Percentiles rank a stretch among this genome's conserved stretches.
phyloP scores from a whole-genome alignment of 441 rosid genomes.

The Raphanus hybrid region DNA sequence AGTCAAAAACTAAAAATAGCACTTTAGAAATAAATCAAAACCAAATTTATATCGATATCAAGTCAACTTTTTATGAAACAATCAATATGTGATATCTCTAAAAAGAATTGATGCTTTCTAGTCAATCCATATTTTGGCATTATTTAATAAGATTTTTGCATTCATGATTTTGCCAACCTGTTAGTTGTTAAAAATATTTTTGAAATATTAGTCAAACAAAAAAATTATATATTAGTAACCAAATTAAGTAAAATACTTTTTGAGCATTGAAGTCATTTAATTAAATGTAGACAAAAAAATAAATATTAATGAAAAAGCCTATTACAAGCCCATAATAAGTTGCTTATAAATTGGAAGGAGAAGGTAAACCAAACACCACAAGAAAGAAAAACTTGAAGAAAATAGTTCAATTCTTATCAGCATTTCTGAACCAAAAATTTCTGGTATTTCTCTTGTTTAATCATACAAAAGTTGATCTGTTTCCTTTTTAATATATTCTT shows the following conservation, averaged over 20 bases:
- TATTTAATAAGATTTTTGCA: not conserved
- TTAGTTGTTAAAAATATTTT: not conserved
- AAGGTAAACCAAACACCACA: not conserved
- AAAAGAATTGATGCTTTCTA: not conserved
- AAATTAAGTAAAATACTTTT: not conserved
- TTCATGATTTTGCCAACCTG: not conserved
- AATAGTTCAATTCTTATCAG: not conserved
- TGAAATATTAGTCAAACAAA: not conserved
- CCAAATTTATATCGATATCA: not conserved
- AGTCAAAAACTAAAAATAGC: not conserved
- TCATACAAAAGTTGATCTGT: not conserved
- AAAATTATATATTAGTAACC: not conserved
- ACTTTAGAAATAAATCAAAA: not conserved
- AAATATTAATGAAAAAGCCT: not conserved
- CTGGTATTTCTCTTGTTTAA: not conserved
- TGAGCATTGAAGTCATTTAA: not conserved
- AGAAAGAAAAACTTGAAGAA: conserved; percentile 6
- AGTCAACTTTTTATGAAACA: not conserved
- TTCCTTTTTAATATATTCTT: not conserved
- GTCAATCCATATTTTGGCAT: not conserved
- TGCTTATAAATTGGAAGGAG: conserved; percentile 18
- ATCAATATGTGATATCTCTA: not conserved
- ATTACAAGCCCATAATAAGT: conserved; percentile 14
- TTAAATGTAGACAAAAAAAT: not conserved
- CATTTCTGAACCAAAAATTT: not conserved